These are phyloP conservation scores for Trichoderma citrinoviride DNA, from an alignment of 2,329 filamentous ascomycete species.

Conservation along the genomic window DNA sequence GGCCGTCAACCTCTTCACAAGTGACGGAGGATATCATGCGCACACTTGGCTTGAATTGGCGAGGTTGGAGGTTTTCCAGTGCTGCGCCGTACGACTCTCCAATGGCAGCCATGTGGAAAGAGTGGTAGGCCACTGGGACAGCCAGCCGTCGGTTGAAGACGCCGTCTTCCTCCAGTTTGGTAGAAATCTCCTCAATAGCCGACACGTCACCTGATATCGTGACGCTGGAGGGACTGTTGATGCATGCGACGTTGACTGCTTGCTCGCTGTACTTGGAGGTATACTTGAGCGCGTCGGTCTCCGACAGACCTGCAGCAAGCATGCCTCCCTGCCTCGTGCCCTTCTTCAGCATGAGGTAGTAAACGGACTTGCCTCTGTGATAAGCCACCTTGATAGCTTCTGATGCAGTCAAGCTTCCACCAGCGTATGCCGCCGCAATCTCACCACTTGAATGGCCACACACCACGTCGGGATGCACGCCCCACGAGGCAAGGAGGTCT, in stretches of 20 bases:
- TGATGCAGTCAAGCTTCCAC: slow-evolving; percentile 24
- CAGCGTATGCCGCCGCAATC: slow-evolving; percentile 39
- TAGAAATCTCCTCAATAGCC: slow-evolving; percentile 38
- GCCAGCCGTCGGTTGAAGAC: slow-evolving; percentile 44
- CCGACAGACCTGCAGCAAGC: slow-evolving; percentile 20
- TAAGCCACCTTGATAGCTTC: slow-evolving; percentile 31
- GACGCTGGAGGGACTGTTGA: slow-evolving; percentile 23
- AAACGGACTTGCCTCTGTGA: slow-evolving; percentile 17
- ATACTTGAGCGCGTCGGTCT: slow-evolving; percentile 13
- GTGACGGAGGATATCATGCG: slow-evolving; percentile 22
- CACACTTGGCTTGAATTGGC: slow-evolving; percentile 16
- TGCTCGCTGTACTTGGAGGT: slow-evolving; percentile 14
- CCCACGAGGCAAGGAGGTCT: slow-evolving; percentile 36
- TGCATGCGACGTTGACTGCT: slow-evolving; percentile 19
- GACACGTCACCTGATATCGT: slow-evolving; percentile 21
- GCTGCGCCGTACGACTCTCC: slow-evolving; percentile 26
- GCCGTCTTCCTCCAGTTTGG: slow-evolving; percentile 36
- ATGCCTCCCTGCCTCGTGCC: slow-evolving; percentile 8
- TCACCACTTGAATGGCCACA: slow-evolving; percentile 43
- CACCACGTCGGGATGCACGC: slow-evolving; percentile 32
- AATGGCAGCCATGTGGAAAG: slow-evolving; percentile 33
- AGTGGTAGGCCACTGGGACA: slow-evolving; percentile 45
- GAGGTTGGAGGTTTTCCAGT: slow-evolving; percentile 23
- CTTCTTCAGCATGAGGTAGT: slow-evolving; percentile 1
- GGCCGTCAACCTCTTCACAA: neutral